A percentile compares a stretch with the other conserved stretches of the same genome.
Conservation (phyloP, 805 yeast genomes). For the Saccharomyces kudriavzevii region DNA sequence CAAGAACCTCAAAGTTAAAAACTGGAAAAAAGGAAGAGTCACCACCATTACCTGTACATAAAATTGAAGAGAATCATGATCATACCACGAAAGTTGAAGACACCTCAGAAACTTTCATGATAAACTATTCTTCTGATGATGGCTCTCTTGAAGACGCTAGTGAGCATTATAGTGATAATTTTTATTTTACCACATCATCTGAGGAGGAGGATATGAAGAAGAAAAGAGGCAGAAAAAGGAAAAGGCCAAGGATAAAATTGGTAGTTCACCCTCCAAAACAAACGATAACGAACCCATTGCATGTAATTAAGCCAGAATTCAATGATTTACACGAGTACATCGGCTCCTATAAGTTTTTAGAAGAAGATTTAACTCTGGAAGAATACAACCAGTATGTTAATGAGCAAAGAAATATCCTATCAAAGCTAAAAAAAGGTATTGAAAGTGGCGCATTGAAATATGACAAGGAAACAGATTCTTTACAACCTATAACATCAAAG, state of each 20-base stretch:
- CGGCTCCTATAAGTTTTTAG: constrained; percentile 48
- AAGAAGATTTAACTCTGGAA: constrained; percentile 51
- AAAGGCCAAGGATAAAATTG: constrained; percentile 28
- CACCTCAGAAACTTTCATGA: neutral
- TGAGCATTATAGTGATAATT: constrained; percentile 13
- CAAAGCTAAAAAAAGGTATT: constrained; percentile 41
- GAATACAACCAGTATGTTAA: constrained; percentile 54
- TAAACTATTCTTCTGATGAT: neutral
- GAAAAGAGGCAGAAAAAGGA: constrained; percentile 10
- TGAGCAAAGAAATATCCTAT: constrained; percentile 42
- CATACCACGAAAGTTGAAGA: neutral
- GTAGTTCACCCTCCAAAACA: constrained; percentile 37
- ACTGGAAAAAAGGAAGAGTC: neutral
- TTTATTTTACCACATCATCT: constrained; percentile 27
- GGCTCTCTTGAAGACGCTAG: neutral
- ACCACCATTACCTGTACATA: neutral
- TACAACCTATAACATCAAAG: constrained; percentile 40
- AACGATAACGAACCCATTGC: constrained; percentile 53
- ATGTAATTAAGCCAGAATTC: constrained; percentile 41
- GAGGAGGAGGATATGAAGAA: constrained; percentile 20
- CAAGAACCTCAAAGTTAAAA: neutral
- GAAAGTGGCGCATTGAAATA: constrained; percentile 37
- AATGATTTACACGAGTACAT: constrained; percentile 38
- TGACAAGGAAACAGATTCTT: constrained; percentile 32
- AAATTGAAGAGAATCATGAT: neutral